These are phyloP conservation scores for Forsythia viridissima DNA, from an alignment of 257 asterid genomes.

Conservation along the genomic window DNA sequence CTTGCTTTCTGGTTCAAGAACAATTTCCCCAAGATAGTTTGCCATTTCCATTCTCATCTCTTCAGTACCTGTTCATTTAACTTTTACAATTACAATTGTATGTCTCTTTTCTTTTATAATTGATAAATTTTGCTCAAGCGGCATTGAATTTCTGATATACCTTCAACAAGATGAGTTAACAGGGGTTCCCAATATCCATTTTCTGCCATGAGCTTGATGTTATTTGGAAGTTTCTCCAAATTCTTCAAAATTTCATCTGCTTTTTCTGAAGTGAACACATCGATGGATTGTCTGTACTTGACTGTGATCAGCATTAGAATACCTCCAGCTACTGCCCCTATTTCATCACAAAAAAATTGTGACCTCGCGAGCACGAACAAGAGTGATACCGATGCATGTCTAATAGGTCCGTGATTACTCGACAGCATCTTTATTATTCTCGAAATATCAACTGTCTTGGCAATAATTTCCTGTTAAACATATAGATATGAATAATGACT, in stretches of 20 bases:
- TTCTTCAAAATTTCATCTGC: slow-evolving; percentile 61
- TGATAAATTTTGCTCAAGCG: not conserved
- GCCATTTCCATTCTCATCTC: slow-evolving; percentile 71
- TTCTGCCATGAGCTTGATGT: slow-evolving; percentile 86
- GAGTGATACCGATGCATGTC: slow-evolving; percentile 57
- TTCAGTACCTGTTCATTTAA: slow-evolving; percentile 54
- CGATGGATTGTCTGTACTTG: slow-evolving; percentile 51
- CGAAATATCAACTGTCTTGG: slow-evolving; percentile 46
- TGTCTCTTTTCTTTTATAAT: not conserved
- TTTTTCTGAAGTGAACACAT: slow-evolving; percentile 54
- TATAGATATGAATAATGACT: not conserved
- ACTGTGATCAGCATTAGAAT: slow-evolving; percentile 67
- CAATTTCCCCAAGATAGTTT: slow-evolving; percentile 57
- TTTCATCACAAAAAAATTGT: slow-evolving; percentile 37
- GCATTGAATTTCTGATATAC: slow-evolving; percentile 27
- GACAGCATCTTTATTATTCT: slow-evolving; percentile 60
- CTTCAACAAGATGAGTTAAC: slow-evolving; percentile 59
- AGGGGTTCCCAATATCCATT: slow-evolving; percentile 79
- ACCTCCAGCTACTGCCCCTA: slow-evolving; percentile 65
- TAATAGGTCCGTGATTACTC: slow-evolving; percentile 57
- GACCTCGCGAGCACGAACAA: slow-evolving; percentile 60
- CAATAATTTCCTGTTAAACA: slow-evolving; percentile 52
- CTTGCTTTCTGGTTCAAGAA: slow-evolving; percentile 55
- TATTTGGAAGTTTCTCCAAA: slow-evolving; percentile 56
- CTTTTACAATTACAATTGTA: not conserved